These are phyloP conservation scores for Aquilaria yunnanensis DNA, from an alignment of 345 rosid genomes.

Conservation along the genomic window DNA sequence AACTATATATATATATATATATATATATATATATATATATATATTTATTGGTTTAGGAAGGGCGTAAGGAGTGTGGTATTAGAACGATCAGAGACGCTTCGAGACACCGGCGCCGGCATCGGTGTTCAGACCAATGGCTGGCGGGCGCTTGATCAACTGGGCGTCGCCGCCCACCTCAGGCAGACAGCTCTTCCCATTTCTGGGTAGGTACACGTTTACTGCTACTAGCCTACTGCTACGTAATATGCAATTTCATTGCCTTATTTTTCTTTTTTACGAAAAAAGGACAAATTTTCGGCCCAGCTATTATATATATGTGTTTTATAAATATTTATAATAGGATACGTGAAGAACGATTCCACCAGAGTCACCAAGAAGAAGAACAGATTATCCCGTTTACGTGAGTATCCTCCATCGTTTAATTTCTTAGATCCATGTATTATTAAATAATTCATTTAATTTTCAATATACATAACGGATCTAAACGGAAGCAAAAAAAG, in stretches of 20 bases:
- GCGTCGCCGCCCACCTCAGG: slow-evolving; percentile 39
- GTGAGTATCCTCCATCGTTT: too few species aligned
- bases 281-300: background rate
- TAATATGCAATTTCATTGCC: slow-evolving; percentile 4
- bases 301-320: background rate
- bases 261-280: background rate
- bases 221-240: too few species aligned
- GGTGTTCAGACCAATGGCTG: slow-evolving; percentile 49
- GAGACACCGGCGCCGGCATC: slow-evolving; percentile 48
- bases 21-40: background rate
- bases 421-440: background rate
- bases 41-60: slow-evolving; percentile 29
- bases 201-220: slow-evolving; percentile 15
- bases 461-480: background rate
- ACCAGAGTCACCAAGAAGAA: slow-evolving; percentile 13
- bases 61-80: slow-evolving; percentile 49
- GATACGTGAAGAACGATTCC: slow-evolving; percentile 13
- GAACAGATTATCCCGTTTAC: background rate
- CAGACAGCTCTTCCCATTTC: slow-evolving; percentile 24
- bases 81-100: slow-evolving; percentile 40
- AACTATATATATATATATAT: background rate
- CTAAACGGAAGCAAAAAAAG: background rate
- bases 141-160: slow-evolving; percentile 55
- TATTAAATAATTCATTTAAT: background rate
- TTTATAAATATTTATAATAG: background rate